These are phyloP conservation scores for Tanacetum coccineum DNA, from an alignment of 129 eudicot genomes.

Conservation along the genomic window DNA sequence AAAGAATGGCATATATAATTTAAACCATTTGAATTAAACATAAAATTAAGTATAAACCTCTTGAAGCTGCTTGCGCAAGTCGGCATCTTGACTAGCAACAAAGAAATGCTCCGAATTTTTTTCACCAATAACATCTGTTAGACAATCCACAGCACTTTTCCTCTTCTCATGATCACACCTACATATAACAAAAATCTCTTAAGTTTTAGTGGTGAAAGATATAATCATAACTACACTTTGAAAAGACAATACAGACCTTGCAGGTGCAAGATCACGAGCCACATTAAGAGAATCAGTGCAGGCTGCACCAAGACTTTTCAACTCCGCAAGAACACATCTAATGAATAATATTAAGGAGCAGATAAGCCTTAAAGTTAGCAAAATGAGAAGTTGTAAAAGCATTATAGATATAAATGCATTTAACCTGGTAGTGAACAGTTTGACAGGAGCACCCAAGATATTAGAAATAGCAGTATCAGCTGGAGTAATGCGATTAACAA, in stretches of 20 bases:
- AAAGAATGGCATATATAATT: not conserved
- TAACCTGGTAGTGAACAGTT: conserved; percentile 80
- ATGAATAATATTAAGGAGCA: not conserved
- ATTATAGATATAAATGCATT: not conserved
- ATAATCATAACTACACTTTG: not conserved
- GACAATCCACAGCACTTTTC: conserved; percentile 76
- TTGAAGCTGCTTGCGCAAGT: conserved; percentile 66
- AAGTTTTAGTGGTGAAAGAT: not conserved
- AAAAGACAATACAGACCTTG: conserved; percentile 53
- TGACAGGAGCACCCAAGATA: conserved; percentile 63
- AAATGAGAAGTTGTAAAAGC: not conserved
- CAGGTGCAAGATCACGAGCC: conserved; percentile 58
- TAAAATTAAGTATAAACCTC: conserved; percentile 47
- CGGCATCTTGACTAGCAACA: conserved; percentile 89
- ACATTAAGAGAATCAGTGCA: conserved; percentile 50
- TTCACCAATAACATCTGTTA: conserved; percentile 68
- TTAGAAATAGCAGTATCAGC: conserved; percentile 63
- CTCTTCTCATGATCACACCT: conserved; percentile 89
- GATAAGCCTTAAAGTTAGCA: not conserved
- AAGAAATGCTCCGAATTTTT: conserved; percentile 86
- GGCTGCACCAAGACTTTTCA: conserved; percentile 60
- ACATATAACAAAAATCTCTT: not conserved
- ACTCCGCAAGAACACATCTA: conserved; percentile 86
- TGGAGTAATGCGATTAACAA: conserved; percentile 55
- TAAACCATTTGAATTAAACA: conserved; percentile 2